These are phyloP conservation scores for Phytopythium vexans DNA, from an alignment of 352 stramenopile species.

Conservation along the genomic window DNA sequence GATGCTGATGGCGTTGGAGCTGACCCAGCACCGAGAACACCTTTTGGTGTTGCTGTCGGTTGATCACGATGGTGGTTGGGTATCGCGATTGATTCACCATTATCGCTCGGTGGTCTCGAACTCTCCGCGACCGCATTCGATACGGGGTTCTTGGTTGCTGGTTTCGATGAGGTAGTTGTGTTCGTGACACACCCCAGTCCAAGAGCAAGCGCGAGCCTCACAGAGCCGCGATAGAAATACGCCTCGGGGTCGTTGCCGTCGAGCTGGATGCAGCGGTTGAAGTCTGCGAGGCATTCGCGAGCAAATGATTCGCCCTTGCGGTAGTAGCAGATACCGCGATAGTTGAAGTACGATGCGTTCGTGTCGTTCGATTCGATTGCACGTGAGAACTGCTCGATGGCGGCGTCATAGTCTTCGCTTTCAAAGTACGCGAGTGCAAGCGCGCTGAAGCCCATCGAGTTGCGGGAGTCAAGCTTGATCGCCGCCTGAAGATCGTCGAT, in stretches of 20 bases:
- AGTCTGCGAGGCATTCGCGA: conserved; percentile 59
- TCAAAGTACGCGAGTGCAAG: conserved; percentile 72
- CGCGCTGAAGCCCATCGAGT: conserved; percentile 50
- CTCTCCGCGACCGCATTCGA: no score
- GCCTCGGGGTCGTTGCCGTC: conserved; percentile 68
- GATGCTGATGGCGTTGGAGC: not conserved
- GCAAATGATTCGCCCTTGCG: conserved; percentile 49
- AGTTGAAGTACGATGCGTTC: conserved; percentile 58
- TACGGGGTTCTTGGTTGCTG: no score
- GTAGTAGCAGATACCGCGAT: conserved; percentile 71
- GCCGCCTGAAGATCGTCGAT: conserved; percentile 71
- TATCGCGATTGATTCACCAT: no score
- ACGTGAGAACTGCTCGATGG: conserved; percentile 54
- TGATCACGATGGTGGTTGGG: no score
- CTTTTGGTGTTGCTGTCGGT: no score
- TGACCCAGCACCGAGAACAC: no score
- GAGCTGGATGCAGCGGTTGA: conserved; percentile 71
- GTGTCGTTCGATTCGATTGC: conserved; percentile 64
- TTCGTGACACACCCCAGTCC: conserved; percentile 23
- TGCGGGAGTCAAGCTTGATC: conserved; percentile 69
- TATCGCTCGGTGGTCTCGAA: no score
- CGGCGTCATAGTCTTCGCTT: conserved; percentile 40
- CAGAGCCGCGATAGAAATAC: conserved; percentile 75
- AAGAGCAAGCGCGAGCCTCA: conserved; percentile 59
- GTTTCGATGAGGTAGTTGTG: not conserved